Base-by-base conservation (phyloP, 2,329 filamentous ascomycete genomes). In the Mycosphaerella arachidis region DNA sequence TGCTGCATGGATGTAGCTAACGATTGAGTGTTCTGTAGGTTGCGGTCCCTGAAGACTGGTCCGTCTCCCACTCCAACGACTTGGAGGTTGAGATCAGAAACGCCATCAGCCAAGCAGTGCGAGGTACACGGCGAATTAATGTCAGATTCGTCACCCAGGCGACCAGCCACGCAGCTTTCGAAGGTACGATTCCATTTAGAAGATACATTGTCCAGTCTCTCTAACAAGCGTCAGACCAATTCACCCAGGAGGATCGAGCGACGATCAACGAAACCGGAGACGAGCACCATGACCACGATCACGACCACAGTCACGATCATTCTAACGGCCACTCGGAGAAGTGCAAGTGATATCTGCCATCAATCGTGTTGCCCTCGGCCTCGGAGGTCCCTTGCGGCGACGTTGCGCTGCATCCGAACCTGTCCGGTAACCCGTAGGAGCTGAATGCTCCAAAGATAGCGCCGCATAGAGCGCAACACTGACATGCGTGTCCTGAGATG, bases 71-170 rank as follows among this genome's bases (percentile, higher is more conserved):
- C 57, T 84, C 87, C 7, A 81, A 85, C 40, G 77, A 82, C 16
- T 80, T 96, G 13, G 94, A 99, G 74, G 84, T 88, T 37, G 78
- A 81, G 2, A 82, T 97, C 37, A 85, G 94, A 61, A 82, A 86
- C 48, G 82, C 82, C 58, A 83, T 97, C 29, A 91, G 90, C 30
- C 79, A 81, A 62, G 90, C 88, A 67, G 90, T 97, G 13, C 85
- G 90, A 61, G 93, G 94, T 1, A 91, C 94, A 43, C 87, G 91
- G 73, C 85, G 89, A 64, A 84, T 99, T 35, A 88, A 89, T 63
- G 83, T 97, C 55, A 86, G 92, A 46, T 97, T 97, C 72, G 84
- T 85, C 66, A 86, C 89, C 18, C 78, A 78, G 45, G 45, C 16
- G 9, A 24, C 31, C 12, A 62, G 63, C 13, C 56, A 59, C 24